Evolutionary conservation across 148 eudicot genomes (phyloP), one percentile per base, ranked within the genome.

Genomic region (Beta vulgaris): DNA sequence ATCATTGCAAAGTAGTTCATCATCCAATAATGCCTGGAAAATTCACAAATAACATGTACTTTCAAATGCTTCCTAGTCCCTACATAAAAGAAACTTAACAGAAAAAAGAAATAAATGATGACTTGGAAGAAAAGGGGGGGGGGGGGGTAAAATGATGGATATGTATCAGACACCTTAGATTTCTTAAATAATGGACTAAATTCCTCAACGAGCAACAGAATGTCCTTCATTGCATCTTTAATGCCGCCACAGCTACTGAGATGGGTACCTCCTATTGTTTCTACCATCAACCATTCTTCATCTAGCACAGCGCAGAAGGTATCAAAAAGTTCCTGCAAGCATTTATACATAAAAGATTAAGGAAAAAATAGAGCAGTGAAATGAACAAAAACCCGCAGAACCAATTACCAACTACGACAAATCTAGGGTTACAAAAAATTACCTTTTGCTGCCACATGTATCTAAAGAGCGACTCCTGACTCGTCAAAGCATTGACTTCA

Each of bases 391-490:
- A 39, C 49, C 21, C 36, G 69, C 10, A 13, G 14, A 66, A 5
- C 21, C n/a, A 23, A 34, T 5, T 26, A 68, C 58, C 61, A 68
- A 21, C 29, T 48, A 58, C 32, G 14, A 73, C 6, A 29, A 31
- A 39, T 14, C 29, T 18, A 23, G 28, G 23, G 40, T 66, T 49
- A 28, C 26, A 69, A 75, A 77, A 36, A n/a, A 58, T 35, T 78
- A 91, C 99, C 88, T 96, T 96, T 78, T 92, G 99, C 76, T 88
- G 88, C 99, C 99, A 92, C 98, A 96, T 82, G 83, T 88, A 92
- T 58, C 83, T 77, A 71, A 82, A 76, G 37, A 85, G 76, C 61
- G 62, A 73, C 70, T 75, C 75, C 54, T 84, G 98, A 67, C 83
- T 83, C 34, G 76, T 80, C 59, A 86, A 66, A 73, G 79, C 79